A percentile compares a stretch with the other conserved stretches of the same genome.
Evolutionary conservation across 2,329 filamentous ascomycete species (phyloP).

Genomic region (Aspergillus oerlinghausenensis): DNA sequence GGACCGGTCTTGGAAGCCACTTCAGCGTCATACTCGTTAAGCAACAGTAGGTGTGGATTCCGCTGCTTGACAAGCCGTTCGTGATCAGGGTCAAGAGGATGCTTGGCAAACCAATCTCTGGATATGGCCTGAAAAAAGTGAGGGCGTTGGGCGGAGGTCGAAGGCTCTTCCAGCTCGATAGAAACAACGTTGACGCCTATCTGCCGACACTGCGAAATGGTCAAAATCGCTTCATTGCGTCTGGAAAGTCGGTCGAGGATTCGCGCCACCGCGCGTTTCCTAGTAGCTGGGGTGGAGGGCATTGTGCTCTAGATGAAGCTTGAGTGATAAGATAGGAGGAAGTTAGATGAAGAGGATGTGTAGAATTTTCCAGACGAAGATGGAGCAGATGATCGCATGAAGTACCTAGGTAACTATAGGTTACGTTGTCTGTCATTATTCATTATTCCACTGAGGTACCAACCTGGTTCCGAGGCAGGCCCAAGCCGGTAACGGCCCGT

Average conservation of each 20-base stretch:
- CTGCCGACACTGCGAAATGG: neutral
- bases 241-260: neutral
- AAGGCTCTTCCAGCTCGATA: neutral
- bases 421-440: neutral
- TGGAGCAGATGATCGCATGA: neutral
- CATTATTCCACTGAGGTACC: neutral
- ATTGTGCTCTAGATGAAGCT: neutral
- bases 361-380: too few species aligned
- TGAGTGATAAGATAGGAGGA: neutral
- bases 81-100: neutral
- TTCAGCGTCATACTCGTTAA: neutral
- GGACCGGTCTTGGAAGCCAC: neutral
- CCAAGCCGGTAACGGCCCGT: too few species aligned
- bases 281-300: neutral
- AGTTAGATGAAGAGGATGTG: too few species aligned
- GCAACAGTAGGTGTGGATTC: neutral
- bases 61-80: neutral
- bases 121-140: neutral
- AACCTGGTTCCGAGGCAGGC: too few species aligned
- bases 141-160: neutral
- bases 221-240: neutral
- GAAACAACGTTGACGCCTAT: neutral
- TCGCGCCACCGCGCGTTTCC: neutral
- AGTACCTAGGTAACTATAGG: neutral
- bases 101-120: neutral